These are phyloP conservation scores for Termitomyces sp. DNA, from an alignment of 768 basidiomycete genomes.

Conservation along the genomic window DNA sequence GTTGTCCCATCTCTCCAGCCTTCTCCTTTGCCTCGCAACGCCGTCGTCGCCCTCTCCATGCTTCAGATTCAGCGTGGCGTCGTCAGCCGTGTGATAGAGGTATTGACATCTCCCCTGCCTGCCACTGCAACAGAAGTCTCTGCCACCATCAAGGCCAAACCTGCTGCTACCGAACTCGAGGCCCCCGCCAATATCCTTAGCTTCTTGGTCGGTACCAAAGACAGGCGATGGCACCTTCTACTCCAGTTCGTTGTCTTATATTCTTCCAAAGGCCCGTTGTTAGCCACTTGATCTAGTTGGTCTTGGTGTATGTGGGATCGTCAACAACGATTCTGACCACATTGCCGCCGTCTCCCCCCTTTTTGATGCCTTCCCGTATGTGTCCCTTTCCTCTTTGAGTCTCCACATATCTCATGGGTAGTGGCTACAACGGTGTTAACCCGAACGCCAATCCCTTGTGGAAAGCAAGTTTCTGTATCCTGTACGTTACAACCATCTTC, in stretches of 20 bases:
- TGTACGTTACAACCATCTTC: slow-evolving; percentile 36
- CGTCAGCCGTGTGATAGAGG: slow-evolving; percentile 33
- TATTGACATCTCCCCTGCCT: background rate
- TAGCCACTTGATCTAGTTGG: slow-evolving; percentile 34
- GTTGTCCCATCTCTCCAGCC: slow-evolving; percentile 14
- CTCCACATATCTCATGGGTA: slow-evolving; percentile 19
- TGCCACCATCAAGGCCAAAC: background rate
- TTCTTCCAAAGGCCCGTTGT: background rate
- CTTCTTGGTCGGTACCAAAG: slow-evolving; percentile 43
- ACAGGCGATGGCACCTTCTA: slow-evolving; percentile 56
- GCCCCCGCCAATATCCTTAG: slow-evolving; percentile 20
- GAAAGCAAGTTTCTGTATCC: slow-evolving; percentile 31
- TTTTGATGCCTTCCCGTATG: slow-evolving; percentile 60
- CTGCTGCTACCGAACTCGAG: background rate
- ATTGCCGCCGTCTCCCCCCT: slow-evolving; percentile 57
- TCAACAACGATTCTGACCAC: slow-evolving; percentile 42
- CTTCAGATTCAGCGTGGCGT: slow-evolving; percentile 38
- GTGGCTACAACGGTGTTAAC: slow-evolving; percentile 51
- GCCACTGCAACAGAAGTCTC: slow-evolving; percentile 3
- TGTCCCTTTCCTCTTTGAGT: slow-evolving; percentile 8
- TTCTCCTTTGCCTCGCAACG: slow-evolving; percentile 27
- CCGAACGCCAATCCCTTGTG: slow-evolving; percentile 78
- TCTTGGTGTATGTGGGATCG: slow-evolving; percentile 60
- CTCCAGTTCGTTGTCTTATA: slow-evolving; percentile 25
- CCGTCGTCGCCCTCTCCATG: slow-evolving; percentile 31